Conservation (phyloP, 2,329 filamentous ascomycete genomes). For the Tolypocladium amazonense region DNA sequence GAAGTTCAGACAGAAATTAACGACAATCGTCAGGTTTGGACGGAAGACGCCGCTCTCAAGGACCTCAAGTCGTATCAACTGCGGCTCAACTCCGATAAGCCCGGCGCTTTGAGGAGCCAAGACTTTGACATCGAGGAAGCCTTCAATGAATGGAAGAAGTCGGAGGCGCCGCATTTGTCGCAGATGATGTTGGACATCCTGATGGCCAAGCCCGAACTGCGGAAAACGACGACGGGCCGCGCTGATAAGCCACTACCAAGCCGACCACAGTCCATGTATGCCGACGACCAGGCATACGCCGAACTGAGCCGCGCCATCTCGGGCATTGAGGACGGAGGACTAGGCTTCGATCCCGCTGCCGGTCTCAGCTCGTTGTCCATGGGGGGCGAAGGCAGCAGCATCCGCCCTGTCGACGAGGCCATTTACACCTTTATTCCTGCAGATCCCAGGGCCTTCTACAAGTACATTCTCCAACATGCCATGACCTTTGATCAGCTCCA, state of each 20-base stretch:
- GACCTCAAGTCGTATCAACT: constrained; percentile 93
- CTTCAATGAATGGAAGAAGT: constrained; percentile 83
- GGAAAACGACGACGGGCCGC: constrained; percentile 58
- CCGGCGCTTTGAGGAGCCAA: constrained; percentile 64
- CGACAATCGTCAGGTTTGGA: constrained; percentile 71
- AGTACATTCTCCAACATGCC: constrained; percentile 68
- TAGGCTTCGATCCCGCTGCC: constrained; percentile 54
- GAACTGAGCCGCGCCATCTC: constrained; percentile 42
- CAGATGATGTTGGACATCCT: constrained; percentile 91
- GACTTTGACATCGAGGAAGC: constrained; percentile 88
- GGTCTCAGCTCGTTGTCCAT: constrained; percentile 58
- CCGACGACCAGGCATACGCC: constrained; percentile 39
- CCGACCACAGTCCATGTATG: constrained; percentile 34
- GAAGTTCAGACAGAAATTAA: constrained; percentile 85
- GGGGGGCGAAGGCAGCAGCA: constrained; percentile 39
- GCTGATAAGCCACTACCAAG: constrained; percentile 46
- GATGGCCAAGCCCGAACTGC: constrained; percentile 73
- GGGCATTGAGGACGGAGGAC: constrained; percentile 28
- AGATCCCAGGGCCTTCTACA: constrained; percentile 74
- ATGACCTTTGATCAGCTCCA: constrained; percentile 55
- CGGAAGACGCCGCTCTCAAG: constrained; percentile 77
- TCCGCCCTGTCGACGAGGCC: constrained; percentile 47
- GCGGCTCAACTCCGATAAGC: constrained; percentile 69
- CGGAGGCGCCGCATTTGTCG: constrained; percentile 77
- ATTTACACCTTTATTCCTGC: constrained; percentile 84